phyloP scores from a whole-genome alignment of 371 early-diverging fungal genomes.

The Circinella umbellata region DNA sequence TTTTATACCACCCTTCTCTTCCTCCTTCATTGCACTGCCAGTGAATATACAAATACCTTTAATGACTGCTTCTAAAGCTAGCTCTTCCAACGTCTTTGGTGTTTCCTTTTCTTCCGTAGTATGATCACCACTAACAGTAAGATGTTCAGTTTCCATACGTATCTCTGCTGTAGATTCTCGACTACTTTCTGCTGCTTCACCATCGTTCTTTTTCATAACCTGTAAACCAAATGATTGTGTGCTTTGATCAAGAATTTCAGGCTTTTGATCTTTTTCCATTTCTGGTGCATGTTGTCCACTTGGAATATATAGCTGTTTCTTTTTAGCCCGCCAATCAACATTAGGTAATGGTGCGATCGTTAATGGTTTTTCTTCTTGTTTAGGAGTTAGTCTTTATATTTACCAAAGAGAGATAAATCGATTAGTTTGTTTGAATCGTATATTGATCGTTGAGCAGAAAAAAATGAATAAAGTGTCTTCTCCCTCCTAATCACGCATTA shows the following conservation, averaged over 20 bases:
- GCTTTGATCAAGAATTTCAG: slow-evolving; percentile 23
- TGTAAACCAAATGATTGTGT: slow-evolving; percentile 27
- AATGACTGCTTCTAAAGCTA: slow-evolving; percentile 61
- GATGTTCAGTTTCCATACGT: slow-evolving; percentile 18
- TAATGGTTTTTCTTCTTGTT: slow-evolving; percentile 43
- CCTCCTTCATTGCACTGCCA: neutral
- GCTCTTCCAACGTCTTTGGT: slow-evolving; percentile 56
- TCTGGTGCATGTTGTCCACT: slow-evolving; percentile 19
- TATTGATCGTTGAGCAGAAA: too few relatives aligned
- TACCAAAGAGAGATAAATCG: neutral
- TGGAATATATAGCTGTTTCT: slow-evolving; percentile 51
- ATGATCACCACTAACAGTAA: neutral
- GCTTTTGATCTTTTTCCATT: slow-evolving; percentile 23
- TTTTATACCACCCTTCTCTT: neutral
- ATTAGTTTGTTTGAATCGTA: neutral
- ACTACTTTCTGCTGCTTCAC: slow-evolving; percentile 6
- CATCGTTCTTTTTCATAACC: slow-evolving; percentile 12
- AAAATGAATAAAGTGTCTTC: too few relatives aligned
- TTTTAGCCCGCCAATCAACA: slow-evolving; percentile 53
- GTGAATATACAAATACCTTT: slow-evolving; percentile 32
- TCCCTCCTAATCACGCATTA: too few relatives aligned
- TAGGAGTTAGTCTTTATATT: slow-evolving; percentile 41
- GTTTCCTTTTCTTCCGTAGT: slow-evolving; percentile 24
- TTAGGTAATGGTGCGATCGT: slow-evolving; percentile 55
- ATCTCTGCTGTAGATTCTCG: slow-evolving; percentile 12